phyloP scores from a whole-genome alignment of 2,329 filamentous ascomycete species.

The Aspergillus hortae region DNA sequence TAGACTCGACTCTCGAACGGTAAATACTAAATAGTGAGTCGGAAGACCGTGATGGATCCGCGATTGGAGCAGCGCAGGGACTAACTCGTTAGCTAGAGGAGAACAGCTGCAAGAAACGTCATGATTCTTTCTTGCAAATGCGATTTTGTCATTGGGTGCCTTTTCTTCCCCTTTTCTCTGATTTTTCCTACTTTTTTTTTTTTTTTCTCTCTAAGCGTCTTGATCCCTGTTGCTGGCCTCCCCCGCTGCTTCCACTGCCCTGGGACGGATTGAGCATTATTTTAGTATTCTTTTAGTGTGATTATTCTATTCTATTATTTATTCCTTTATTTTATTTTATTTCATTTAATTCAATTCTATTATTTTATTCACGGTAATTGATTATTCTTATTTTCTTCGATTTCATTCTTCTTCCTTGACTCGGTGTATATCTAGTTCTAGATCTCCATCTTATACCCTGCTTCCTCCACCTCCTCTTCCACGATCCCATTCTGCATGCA shows the following conservation, averaged over 20 bases:
- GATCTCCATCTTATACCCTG: conserved; percentile 16
- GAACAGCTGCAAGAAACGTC: background rate
- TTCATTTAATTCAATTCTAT: background rate
- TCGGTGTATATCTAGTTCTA: conserved; percentile 25
- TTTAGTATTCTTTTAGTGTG: background rate
- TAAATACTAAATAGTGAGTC: background rate
- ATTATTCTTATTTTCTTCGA: background rate
- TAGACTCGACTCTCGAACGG: too few species aligned
- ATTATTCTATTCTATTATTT: background rate
- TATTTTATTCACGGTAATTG: background rate
- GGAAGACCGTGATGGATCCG: background rate
- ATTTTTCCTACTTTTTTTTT: background rate
- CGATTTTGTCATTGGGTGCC: background rate
- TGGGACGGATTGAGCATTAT: conserved; percentile 14
- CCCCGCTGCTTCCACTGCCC: conserved; percentile 26
- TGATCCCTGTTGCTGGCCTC: conserved; percentile 18
- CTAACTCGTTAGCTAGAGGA: background rate
- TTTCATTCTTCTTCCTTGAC: background rate
- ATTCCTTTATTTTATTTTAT: background rate
- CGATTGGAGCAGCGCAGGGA: background rate
- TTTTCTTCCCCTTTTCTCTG: conserved; percentile 3
- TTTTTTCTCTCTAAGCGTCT: conserved; percentile 2
- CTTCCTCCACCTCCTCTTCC: too few species aligned
- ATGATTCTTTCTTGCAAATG: background rate
- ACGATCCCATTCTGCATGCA: too few species aligned